Percentiles rank a stretch among this genome's conserved stretches.
phyloP scores from a whole-genome alignment of 352 stramenopile genomes.

The Aphanomyces invadans region DNA sequence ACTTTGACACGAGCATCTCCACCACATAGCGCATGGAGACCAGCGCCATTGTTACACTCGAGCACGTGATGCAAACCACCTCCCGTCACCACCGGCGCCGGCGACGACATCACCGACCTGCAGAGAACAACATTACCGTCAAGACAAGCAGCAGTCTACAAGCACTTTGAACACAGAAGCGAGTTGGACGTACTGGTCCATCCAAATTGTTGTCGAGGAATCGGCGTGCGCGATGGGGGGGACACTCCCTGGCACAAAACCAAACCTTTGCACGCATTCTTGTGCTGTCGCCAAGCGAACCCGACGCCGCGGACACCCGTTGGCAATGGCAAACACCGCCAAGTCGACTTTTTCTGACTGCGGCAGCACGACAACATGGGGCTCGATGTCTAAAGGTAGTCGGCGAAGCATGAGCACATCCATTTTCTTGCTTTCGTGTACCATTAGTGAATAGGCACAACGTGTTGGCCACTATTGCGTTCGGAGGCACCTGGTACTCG shows the following conservation, averaged over 20 bases:
- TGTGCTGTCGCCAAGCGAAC: conserved; percentile 1
- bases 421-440: neutral
- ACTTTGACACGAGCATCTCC: neutral
- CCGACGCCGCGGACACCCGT: neutral
- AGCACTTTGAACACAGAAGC: too few relatives aligned
- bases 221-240: neutral
- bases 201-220: neutral
- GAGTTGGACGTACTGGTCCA: conserved; percentile 1
- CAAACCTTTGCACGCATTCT: conserved; percentile 10
- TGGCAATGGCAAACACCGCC: neutral
- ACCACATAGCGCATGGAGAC: neutral
- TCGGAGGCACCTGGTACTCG: neutral
- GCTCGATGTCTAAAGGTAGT: neutral
- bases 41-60: neutral
- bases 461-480: neutral
- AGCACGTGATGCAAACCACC: neutral
- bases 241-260: neutral
- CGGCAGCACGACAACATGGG: conserved; percentile 3
- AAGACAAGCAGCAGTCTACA: too few relatives aligned
- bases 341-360: conserved; percentile 7
- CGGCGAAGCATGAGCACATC: neutral
- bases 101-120: neutral
- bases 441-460: conserved; percentile 6
- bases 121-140: neutral
- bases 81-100: neutral